Evolutionary conservation across 2,329 filamentous ascomycete species (phyloP).

Genomic region (Dactylellina drechsleri): DNA sequence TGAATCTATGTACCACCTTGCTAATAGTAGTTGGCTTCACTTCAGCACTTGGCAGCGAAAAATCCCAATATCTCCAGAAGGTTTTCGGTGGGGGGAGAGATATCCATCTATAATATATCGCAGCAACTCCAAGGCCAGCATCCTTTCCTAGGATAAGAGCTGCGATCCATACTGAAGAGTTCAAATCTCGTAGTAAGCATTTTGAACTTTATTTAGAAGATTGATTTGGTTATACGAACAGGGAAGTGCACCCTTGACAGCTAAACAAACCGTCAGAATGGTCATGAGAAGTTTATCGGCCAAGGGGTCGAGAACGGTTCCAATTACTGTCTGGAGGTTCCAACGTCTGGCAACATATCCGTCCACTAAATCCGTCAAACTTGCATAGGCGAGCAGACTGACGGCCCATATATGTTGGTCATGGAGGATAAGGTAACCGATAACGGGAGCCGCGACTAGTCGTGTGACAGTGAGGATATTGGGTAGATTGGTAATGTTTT

Average conservation of each 20-base stretch:
- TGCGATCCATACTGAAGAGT: slow-evolving; percentile 78
- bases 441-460: slow-evolving; percentile 80
- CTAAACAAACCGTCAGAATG: slow-evolving; percentile 83
- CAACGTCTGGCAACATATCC: slow-evolving; percentile 91
- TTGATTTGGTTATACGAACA: slow-evolving; percentile 60
- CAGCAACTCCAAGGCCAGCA: slow-evolving; percentile 80
- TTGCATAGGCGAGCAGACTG: slow-evolving; percentile 89
- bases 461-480: slow-evolving; percentile 91
- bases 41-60: slow-evolving; percentile 86
- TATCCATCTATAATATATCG: slow-evolving; percentile 96
- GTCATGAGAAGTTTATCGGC: slow-evolving; percentile 98
- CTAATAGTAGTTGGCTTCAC: slow-evolving; percentile 84
- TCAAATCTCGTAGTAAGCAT: background rate
- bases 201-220: background rate
- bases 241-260: slow-evolving; percentile 82
- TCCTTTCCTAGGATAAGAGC: slow-evolving; percentile 91
- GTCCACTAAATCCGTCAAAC: slow-evolving; percentile 89
- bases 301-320: slow-evolving; percentile 94
- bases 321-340: slow-evolving; percentile 91
- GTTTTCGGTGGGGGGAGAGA: slow-evolving; percentile 94
- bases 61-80: slow-evolving; percentile 93
- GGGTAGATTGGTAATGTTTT: slow-evolving; percentile 97
- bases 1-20: slow-evolving; percentile 65
- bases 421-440: slow-evolving; percentile 88
- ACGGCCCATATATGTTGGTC: slow-evolving; percentile 82